These are phyloP conservation scores for Ambrosiella xylebori DNA, from an alignment of 2,329 filamentous ascomycete genomes.

Conservation along the genomic window DNA sequence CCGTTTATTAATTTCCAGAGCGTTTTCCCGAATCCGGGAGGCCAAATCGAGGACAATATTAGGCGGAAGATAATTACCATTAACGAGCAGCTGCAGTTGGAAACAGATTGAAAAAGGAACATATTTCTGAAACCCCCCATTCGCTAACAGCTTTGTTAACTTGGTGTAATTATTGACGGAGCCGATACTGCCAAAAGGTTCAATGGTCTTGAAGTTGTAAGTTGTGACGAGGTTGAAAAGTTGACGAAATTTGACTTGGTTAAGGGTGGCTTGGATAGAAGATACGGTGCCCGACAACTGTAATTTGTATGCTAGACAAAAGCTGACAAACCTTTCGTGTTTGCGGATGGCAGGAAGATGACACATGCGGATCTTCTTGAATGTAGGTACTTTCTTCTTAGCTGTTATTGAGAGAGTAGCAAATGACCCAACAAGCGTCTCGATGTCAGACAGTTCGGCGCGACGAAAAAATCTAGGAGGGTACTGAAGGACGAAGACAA, in stretches of 20 bases:
- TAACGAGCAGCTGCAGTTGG: constrained; percentile 45
- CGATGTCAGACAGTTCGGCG: constrained; percentile 1
- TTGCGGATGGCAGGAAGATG: not conserved
- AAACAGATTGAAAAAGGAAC: constrained; percentile 39
- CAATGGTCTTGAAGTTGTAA: constrained; percentile 4
- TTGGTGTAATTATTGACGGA: constrained; percentile 13
- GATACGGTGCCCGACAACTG: not conserved
- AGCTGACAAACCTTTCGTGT: constrained; percentile 1
- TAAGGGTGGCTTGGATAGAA: not conserved
- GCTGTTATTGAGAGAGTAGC: not conserved
- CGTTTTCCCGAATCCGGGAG: constrained; percentile 20
- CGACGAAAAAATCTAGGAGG: constrained; percentile 32
- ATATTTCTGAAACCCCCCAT: constrained; percentile 20
- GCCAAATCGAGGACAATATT: constrained; percentile 30
- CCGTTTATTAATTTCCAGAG: constrained; percentile 13
- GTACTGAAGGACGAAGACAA: constrained; percentile 34
- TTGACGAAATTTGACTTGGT: not conserved
- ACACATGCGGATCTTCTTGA: constrained; percentile 1
- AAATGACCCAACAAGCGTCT: not conserved
- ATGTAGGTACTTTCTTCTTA: not conserved
- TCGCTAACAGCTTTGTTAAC: constrained; percentile 16
- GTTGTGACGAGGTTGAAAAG: constrained; percentile 2
- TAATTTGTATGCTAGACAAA: constrained; percentile 9
- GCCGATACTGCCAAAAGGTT: not conserved
- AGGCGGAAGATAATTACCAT: constrained; percentile 46